Base-by-base conservation (phyloP, 1,284 basidiomycete species). In the Schizophyllum amplum region DNA sequence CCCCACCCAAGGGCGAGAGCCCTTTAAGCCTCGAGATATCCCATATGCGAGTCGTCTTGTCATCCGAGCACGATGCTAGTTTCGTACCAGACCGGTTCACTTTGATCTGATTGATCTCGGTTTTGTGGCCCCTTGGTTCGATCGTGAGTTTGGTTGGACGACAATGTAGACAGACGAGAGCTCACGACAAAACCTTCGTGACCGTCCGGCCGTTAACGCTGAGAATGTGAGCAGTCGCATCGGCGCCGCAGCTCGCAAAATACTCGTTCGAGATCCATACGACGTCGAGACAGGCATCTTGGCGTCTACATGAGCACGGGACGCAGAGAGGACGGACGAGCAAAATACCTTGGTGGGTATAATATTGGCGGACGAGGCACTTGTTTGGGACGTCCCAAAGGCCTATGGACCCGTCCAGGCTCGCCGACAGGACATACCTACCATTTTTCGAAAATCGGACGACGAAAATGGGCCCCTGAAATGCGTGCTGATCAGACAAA, bases 1-100 rank as follows among this genome's bases (percentile, higher is more conserved):
- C 48, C 13, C 22, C 48, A 11, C 21, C 48, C 24, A 20, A 9
- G 1, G 48, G 48, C 22, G 48, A 22, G 22, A 11, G 20, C 17
- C 15, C 48, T 11, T 20, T 22, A 24, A 50, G 15, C 67, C 65
- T 72, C 66, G 66, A 42, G 33, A 90, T 70, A 56, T 81, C 79
- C 89, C 90, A 93, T 64, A 93, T 78, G 26, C 87, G 82, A 24
- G 86, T 85, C 0, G 86, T 88, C 57, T 73, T 72, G 62, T 93
- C 91, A 65, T 93, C 90, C 0, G 89, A 88, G 67, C 87, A 88
- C 1, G 90, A 87, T 33, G 88, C 90, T 52, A 93, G 66, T 54
- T 80, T 76, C 23, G 85, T 89, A 27, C 77, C 74, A 27, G 79
- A 75, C 13, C 82, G 75, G 60, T 87, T 89, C 65, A 80, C 82